Evolutionary conservation across 306 rosid species (phyloP).

Genomic region (Prunus fruticosa): DNA sequence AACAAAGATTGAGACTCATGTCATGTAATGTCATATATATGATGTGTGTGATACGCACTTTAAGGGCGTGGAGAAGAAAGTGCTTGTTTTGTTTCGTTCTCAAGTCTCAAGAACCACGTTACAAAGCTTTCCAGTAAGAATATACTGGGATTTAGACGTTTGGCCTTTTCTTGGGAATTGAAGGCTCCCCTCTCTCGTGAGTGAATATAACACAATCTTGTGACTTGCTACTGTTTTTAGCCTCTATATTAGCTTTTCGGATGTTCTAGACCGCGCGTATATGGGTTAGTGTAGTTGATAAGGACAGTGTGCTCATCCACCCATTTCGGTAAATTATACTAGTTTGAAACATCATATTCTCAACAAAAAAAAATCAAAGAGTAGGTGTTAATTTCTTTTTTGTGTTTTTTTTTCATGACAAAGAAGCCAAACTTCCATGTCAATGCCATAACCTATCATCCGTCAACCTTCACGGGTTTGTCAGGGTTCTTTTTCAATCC

Average conservation of each 20-base stretch:
- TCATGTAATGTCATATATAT: neutral
- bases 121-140: neutral
- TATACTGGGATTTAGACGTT: neutral
- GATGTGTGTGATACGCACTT: neutral
- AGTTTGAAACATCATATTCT: too few relatives aligned
- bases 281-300: too few relatives aligned
- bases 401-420: neutral
- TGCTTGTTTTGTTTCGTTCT: neutral
- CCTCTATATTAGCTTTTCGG: neutral
- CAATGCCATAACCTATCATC: neutral
- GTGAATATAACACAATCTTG: neutral
- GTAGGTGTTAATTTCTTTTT: neutral
- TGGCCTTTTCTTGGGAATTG: neutral
- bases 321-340: too few relatives aligned
- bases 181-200: neutral
- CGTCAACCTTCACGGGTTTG: neutral
- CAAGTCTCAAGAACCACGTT: neutral
- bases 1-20: neutral
- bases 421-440: neutral
- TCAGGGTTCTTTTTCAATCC: neutral
- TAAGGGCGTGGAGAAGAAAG: neutral
- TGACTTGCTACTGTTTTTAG: neutral
- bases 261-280: too few relatives aligned
- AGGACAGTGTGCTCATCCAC: rapidly evolving
- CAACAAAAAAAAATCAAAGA: too few relatives aligned